Conservation (phyloP, 495 filamentous ascomycete genomes). For the Bryoglossum gracile region DNA sequence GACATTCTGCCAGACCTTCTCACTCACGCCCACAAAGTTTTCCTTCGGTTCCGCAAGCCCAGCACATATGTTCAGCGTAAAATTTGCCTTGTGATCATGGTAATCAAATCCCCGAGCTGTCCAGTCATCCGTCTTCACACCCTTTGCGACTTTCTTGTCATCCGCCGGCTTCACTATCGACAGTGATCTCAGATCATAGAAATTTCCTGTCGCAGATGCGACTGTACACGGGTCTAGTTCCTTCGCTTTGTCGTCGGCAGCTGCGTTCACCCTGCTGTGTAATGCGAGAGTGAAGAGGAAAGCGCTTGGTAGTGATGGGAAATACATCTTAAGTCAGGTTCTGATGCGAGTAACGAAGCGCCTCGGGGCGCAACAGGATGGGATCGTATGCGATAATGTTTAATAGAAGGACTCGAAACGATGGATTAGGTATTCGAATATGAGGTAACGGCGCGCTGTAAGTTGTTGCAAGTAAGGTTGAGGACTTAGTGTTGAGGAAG, state of each 20-base stretch:
- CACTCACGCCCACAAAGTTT: conserved; percentile 62
- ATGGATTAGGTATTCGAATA: no score
- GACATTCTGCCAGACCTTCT: conserved; percentile 65
- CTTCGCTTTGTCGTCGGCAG: conserved; percentile 29
- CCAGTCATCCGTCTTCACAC: conserved; percentile 43
- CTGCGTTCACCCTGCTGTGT: conserved; percentile 25
- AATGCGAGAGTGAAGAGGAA: conserved; percentile 29
- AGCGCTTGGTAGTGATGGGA: conserved; percentile 20
- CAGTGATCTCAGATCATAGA: conserved; percentile 84
- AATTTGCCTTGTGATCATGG: conserved; percentile 74
- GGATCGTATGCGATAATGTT: conserved; percentile 8
- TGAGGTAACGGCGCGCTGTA: no score
- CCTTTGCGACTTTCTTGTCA: conserved; percentile 46
- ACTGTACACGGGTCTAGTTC: conserved; percentile 65
- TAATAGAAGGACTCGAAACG: no score
- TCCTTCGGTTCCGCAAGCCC: conserved; percentile 71
- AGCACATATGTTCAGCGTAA: conserved; percentile 91
- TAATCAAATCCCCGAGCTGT: conserved; percentile 57
- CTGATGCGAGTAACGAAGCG: conserved; percentile 15
- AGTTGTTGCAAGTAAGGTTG: no score
- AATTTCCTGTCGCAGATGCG: conserved; percentile 67
- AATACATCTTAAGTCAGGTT: conserved; percentile 19
- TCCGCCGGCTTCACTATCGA: conserved; percentile 45
- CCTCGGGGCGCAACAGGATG: conserved; percentile 21
- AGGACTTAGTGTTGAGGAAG: no score